Percentiles rank a stretch among this genome's conserved stretches.
These are phyloP conservation scores for Aspergillus biplanus DNA, from an alignment of 495 filamentous ascomycete species.

Conservation along the genomic window DNA sequence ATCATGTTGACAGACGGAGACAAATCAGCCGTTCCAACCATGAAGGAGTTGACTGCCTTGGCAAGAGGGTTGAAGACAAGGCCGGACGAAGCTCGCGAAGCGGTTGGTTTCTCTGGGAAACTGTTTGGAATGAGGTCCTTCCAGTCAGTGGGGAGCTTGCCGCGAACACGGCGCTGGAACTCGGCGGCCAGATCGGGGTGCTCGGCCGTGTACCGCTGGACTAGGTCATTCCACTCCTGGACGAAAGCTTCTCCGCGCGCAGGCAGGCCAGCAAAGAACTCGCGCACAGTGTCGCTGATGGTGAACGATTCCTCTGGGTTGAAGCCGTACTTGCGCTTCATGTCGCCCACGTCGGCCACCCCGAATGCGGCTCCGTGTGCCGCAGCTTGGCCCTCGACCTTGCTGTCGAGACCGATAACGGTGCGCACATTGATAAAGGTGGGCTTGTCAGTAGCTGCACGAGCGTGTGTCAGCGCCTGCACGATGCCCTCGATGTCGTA, in stretches of 20 bases:
- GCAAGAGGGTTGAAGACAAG: constrained; percentile 56
- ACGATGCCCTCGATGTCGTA: constrained; percentile 57
- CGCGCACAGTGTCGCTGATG: constrained; percentile 47
- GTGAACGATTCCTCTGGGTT: constrained; percentile 49
- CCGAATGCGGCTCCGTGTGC: constrained; percentile 59
- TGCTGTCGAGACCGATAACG: constrained; percentile 58
- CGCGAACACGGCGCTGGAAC: constrained; percentile 49
- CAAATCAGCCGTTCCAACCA: constrained; percentile 64
- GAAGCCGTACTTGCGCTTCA: constrained; percentile 53
- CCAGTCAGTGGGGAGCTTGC: constrained; percentile 50
- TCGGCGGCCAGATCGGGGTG: constrained; percentile 52
- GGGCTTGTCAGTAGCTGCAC: constrained; percentile 50
- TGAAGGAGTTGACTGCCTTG: constrained; percentile 49
- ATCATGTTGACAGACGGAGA: constrained; percentile 61
- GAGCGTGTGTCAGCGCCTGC: constrained; percentile 48
- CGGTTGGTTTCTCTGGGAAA: constrained; percentile 51
- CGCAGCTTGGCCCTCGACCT: constrained; percentile 49
- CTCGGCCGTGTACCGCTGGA: constrained; percentile 42
- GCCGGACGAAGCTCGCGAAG: constrained; percentile 53
- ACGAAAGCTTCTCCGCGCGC: constrained; percentile 44
- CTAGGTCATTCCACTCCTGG: constrained; percentile 48
- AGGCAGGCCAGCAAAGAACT: constrained; percentile 53
- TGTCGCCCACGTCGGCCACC: constrained; percentile 45
- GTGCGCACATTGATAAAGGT: constrained; percentile 64
- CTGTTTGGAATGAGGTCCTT: constrained; percentile 46